Base-by-base conservation (phyloP, 176 grass and related monocot genomes). In the Hsuehochloa calcarea region DNA sequence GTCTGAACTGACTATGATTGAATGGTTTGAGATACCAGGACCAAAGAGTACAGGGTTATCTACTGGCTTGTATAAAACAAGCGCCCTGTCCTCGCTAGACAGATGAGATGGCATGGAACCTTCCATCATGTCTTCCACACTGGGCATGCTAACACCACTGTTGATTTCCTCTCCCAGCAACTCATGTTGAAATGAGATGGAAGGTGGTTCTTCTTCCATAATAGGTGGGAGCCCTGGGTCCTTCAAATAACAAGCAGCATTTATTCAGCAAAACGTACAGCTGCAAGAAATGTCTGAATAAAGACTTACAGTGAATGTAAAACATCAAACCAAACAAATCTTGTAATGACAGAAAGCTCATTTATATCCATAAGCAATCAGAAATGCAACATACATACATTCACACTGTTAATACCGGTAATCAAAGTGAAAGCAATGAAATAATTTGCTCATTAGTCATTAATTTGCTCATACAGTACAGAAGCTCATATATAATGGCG, bases 41-140 rank as follows among this genome's bases (percentile, higher is more conserved):
- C 69, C 46, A 72, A 87, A 65, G 45, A 68, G 6, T 38, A 35
- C 17, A 66, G 61, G 37, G 27, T 77, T 35, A 52, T 98, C 74
- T 60, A 86, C 47, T 55, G 93, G 77, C 37, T 91, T 92, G 82
- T 98, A 98, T 44, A 95, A 65, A 75, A 98, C 91, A 66, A 98
- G 84, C n/a, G 96, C 54, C 87, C 72, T 89, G 70, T 92, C 82
- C 64, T 89, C 89, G 63, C 40, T 58, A 23, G 83, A 77, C 10
- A 45, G 10, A 86, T 79, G 44, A 40, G 77, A 77, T 78, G 86
- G 49, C 27, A 74, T 81, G 52, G 16, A 39, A 73, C 51, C 79
- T 44, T 78, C 84, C 68, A 88, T 84, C 79, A 65, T 85, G 68
- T 62, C 68, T 80, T 87, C 72, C 74, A 85, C 41, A 59, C 62